These are phyloP conservation scores for Oldenlandia corymbosa DNA, from an alignment of 257 asterid species.

Conservation along the genomic window DNA sequence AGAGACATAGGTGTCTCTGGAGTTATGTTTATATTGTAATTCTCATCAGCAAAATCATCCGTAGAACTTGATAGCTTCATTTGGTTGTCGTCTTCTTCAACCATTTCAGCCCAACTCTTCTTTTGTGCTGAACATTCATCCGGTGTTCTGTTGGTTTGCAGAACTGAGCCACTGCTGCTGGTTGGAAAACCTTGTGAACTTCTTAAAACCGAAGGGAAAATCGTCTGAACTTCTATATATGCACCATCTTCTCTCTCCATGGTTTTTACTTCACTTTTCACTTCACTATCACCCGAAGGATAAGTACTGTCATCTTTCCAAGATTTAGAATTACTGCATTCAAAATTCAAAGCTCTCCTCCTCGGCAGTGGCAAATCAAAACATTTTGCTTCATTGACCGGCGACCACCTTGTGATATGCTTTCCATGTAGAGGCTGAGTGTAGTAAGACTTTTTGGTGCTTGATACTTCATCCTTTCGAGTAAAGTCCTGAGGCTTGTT, in stretches of 20 bases:
- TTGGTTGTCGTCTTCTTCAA: constrained; percentile 64
- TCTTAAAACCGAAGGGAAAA: constrained; percentile 5
- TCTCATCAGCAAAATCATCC: constrained; percentile 37
- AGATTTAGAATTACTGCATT: no score
- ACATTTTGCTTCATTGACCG: no score
- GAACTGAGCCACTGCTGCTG: no score
- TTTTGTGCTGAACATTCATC: constrained; percentile 9
- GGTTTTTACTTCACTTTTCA: background rate
- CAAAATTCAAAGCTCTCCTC: no score
- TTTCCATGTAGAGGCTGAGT: no score
- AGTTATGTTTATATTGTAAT: constrained; percentile 35
- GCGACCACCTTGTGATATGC: no score
- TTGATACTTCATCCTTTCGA: no score
- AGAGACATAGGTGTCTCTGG: constrained; percentile 27
- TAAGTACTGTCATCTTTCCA: no score
- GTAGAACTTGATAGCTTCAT: constrained; percentile 16
- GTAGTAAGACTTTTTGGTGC: no score
- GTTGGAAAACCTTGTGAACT: constrained; percentile 4
- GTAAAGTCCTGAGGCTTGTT: no score
- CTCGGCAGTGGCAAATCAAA: no score
- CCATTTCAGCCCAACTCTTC: constrained; percentile 84
- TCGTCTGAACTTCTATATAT: background rate
- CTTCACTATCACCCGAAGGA: no score
- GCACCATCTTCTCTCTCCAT: constrained; percentile 7
- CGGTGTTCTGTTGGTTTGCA: constrained; percentile 2